Evolutionary conservation across 2,329 filamentous ascomycete genomes (phyloP).

Genomic region (Aspergillus uvarum): DNA sequence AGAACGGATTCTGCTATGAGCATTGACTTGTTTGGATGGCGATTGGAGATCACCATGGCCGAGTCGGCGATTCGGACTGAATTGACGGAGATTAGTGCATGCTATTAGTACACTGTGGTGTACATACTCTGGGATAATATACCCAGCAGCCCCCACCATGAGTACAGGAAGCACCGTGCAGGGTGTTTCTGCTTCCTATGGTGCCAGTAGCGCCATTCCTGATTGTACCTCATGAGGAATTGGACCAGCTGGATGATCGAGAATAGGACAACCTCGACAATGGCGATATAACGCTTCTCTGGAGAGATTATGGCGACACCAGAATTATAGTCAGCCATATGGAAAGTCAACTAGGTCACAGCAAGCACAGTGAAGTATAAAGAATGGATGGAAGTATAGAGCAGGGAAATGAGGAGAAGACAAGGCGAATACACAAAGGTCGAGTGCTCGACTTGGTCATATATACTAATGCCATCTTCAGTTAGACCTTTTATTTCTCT

Average conservation of each 20-base stretch:
- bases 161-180: slow-evolving; percentile 25
- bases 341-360: not conserved
- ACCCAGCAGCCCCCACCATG: slow-evolving; percentile 30
- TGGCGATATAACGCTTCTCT: slow-evolving; percentile 20
- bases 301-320: not conserved
- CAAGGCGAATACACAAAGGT: not conserved
- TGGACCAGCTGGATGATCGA: slow-evolving; percentile 24
- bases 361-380: not conserved
- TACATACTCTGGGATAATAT: slow-evolving; percentile 26
- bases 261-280: slow-evolving; percentile 27
- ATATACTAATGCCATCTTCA: not conserved
- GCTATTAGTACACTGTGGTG: not conserved
- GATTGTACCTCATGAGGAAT: slow-evolving; percentile 22
- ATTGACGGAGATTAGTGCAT: not conserved
- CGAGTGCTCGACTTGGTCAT: not conserved
- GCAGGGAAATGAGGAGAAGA: not conserved
- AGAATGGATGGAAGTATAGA: not conserved
- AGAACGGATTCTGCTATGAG: slow-evolving; percentile 24
- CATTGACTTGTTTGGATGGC: slow-evolving; percentile 17
- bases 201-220: slow-evolving; percentile 31
- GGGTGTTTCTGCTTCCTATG: slow-evolving; percentile 19
- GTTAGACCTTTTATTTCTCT: not conserved
- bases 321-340: not conserved
- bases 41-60: slow-evolving; percentile 24
- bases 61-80: slow-evolving; percentile 29